Percentiles rank a stretch among this genome's conserved stretches.
Evolutionary conservation across 2,329 filamentous ascomycete genomes (phyloP).

Genomic region (Paraphaeosphaeria sporulosa): DNA sequence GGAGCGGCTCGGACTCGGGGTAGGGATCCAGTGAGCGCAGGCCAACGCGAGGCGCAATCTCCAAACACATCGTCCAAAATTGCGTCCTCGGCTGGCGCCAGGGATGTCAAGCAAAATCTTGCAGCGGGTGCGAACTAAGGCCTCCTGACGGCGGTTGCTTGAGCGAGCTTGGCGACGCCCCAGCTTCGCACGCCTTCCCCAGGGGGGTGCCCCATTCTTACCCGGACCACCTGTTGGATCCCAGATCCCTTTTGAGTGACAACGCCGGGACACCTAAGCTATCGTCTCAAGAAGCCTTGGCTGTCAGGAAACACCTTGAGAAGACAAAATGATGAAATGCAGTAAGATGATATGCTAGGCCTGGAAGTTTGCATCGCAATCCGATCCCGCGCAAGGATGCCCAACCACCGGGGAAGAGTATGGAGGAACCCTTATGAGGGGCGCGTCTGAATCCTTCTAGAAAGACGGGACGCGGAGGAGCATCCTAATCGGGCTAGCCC

Average conservation of each 20-base stretch:
- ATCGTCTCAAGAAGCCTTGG: not conserved
- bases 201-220: slow-evolving; percentile 28
- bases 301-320: not conserved
- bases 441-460: slow-evolving; percentile 38
- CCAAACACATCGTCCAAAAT: slow-evolving; percentile 33
- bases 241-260: slow-evolving; percentile 27
- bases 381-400: not conserved
- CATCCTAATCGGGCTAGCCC: slow-evolving; percentile 34
- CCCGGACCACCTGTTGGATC: slow-evolving; percentile 40
- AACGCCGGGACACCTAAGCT: slow-evolving; percentile 17
- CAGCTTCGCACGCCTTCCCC: slow-evolving; percentile 38
- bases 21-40: slow-evolving; percentile 17
- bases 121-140: slow-evolving; percentile 29
- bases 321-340: slow-evolving; percentile 10
- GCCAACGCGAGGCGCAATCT: slow-evolving; percentile 27
- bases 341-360: not conserved
- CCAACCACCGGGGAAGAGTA: slow-evolving; percentile 19
- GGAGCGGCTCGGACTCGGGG: slow-evolving; percentile 18
- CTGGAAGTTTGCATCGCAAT: not conserved
- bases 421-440: slow-evolving; percentile 14
- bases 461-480: slow-evolving; percentile 43
- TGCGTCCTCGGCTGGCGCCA: slow-evolving; percentile 29
- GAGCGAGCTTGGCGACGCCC: slow-evolving; percentile 37
- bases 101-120: slow-evolving; percentile 31
- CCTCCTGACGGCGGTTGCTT: slow-evolving; percentile 32